These are phyloP conservation scores for Neocucurbitaria cava DNA, from an alignment of 2,329 filamentous ascomycete genomes.

Conservation along the genomic window DNA sequence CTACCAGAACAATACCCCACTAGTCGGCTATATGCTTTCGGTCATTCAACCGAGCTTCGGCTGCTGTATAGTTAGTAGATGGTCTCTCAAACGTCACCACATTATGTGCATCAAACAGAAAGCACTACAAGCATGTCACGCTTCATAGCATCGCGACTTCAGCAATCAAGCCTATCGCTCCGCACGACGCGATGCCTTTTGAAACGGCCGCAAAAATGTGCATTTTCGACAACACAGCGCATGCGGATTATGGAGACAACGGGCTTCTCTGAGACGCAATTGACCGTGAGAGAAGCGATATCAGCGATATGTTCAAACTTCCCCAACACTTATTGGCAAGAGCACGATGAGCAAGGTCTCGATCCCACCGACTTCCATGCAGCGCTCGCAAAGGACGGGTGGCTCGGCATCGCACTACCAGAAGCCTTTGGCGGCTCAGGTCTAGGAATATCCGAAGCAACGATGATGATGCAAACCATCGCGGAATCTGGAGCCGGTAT, in stretches of 20 bases:
- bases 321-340: constrained; percentile 76
- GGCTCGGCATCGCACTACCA: constrained; percentile 81
- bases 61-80: too few species aligned
- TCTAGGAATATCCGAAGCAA: constrained; percentile 80
- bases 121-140: neutral
- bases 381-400: constrained; percentile 75
- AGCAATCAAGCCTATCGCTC: neutral
- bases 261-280: constrained; percentile 75
- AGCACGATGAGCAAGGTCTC: constrained; percentile 71
- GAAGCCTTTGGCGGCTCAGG: constrained; percentile 77
- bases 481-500: constrained; percentile 78
- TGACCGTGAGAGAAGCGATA: constrained; percentile 75
- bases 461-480: constrained; percentile 87
- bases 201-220: neutral
- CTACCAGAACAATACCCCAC: neutral
- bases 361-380: constrained; percentile 80
- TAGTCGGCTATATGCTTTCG: neutral
- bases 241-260: constrained; percentile 71
- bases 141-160: neutral
- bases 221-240: constrained; percentile 42
- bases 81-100: too few species aligned
- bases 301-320: constrained; percentile 73
- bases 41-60: neutral
- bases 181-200: neutral
- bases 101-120: too few species aligned